Percentiles rank a stretch among this genome's conserved stretches.
These are phyloP conservation scores for Beauveria varroae DNA, from an alignment of 2,329 filamentous ascomycete species.

Conservation along the genomic window DNA sequence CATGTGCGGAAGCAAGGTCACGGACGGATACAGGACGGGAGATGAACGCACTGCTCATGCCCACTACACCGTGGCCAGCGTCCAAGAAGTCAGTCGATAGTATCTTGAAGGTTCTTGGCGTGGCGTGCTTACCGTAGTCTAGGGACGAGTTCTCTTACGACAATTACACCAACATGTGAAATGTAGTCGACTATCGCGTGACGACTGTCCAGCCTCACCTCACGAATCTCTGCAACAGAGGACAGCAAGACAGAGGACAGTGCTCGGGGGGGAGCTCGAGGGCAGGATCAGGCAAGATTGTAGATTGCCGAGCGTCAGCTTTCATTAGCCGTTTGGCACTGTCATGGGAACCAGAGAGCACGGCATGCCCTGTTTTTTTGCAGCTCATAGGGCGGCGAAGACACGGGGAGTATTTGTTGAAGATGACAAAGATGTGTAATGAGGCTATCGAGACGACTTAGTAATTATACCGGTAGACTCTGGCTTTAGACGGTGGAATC, in stretches of 20 bases:
- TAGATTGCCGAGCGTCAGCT: background rate
- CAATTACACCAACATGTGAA: conserved; percentile 1
- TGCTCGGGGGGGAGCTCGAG: background rate
- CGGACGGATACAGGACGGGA: background rate
- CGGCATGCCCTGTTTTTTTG: background rate
- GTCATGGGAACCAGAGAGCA: background rate
- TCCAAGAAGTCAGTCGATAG: background rate
- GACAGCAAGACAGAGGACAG: background rate
- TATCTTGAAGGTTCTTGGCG: background rate
- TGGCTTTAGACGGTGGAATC: too few relatives aligned
- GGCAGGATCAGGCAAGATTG: background rate
- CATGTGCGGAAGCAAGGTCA: background rate
- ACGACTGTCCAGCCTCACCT: background rate
- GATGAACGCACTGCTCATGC: background rate
- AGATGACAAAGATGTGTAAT: background rate
- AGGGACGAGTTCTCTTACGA: conserved; percentile 1
- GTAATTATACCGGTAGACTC: background rate
- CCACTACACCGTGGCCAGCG: background rate
- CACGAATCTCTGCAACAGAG: background rate
- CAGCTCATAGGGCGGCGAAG: background rate
- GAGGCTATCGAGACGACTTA: background rate
- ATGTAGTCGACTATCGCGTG: background rate
- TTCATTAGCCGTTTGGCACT: background rate
- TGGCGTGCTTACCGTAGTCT: background rate
- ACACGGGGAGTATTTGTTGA: background rate